Base-by-base conservation (phyloP, 2,329 filamentous ascomycete genomes). In the Bisporella sp. region DNA sequence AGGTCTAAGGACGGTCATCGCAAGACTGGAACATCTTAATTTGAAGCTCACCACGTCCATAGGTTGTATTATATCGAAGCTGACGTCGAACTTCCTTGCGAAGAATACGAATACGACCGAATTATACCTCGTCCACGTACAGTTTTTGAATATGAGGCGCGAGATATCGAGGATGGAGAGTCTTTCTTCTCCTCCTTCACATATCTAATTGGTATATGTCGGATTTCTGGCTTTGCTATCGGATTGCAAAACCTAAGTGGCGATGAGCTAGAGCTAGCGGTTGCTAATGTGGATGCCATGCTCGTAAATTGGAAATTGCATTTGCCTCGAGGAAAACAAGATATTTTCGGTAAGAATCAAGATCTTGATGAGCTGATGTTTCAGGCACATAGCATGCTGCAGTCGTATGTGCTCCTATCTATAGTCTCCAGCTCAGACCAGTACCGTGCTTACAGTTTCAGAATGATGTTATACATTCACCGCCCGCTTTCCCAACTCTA, bases 81-180 rank as follows among this genome's bases (percentile, higher is more conserved):
- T 11, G 62, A 66, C 32, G 61, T 64, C 8, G 65, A 68, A 41
- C 49, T 69, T 33, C 68, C 68, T 2, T 69, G 64, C 42, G 68
- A 70, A 51, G 67, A 70, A 54, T 66, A 62, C 60, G 61, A 69
- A 52, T 70, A 69, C 49, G n/a, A n/a, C n/a, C n/a, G n/a, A n/a
- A n/a, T n/a, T 5, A 68, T 70, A 44, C 65, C 65, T 31, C 53
- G 53, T 9, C 60, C 68, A 5, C 51, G 62, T 3, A 64, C 66
- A 3, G 48, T 64, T 33, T 54, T 53, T 21, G 57, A 68, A 45
- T 69, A 67, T 53, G 62, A 69, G 33, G 56, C 55, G 6, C 61
- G 63, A 40, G 60, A 64, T 51, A 61, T 59, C 33, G 49, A 39
- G 8, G 49, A 52, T 21, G 64, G 64, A 11, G 57, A 59, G n/a